These are phyloP conservation scores for carrot (Daucus carota) DNA, from an alignment of 129 eudicot species.

Conservation along the genomic window DNA sequence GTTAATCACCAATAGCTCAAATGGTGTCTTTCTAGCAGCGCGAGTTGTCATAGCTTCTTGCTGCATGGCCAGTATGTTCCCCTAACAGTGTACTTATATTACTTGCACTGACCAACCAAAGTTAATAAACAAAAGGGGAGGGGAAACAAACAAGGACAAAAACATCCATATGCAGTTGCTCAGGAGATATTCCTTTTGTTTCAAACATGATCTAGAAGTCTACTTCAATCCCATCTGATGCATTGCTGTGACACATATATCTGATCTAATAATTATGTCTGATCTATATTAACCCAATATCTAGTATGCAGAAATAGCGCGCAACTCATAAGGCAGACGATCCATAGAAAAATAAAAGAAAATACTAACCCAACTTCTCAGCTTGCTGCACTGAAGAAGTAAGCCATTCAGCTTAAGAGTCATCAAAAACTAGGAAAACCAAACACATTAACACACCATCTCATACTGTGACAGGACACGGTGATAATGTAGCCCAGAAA, in stretches of 20 bases:
- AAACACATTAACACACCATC: too few relatives aligned
- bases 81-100: conserved; percentile 9
- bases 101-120: neutral
- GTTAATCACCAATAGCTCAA: conserved; percentile 21
- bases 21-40: conserved; percentile 39
- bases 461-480: neutral
- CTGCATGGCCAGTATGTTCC: conserved; percentile 69
- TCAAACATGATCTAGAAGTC: too few relatives aligned
- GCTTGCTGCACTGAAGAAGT: too few relatives aligned
- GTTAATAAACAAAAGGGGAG: neutral
- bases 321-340: too few relatives aligned
- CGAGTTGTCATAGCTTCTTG: conserved; percentile 61
- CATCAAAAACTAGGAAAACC: neutral
- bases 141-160: neutral
- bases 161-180: neutral
- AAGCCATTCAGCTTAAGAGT: neutral
- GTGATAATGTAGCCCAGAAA: neutral
- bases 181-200: too few relatives aligned
- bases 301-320: too few relatives aligned
- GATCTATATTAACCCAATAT: too few relatives aligned
- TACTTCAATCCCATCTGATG: too few relatives aligned
- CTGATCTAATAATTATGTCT: too few relatives aligned
- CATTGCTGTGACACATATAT: too few relatives aligned
- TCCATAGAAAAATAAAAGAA: too few relatives aligned
- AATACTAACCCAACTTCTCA: too few relatives aligned